These are phyloP conservation scores for Coniferiporia sulphurascens DNA, from an alignment of 1,284 basidiomycete species.

Conservation along the genomic window DNA sequence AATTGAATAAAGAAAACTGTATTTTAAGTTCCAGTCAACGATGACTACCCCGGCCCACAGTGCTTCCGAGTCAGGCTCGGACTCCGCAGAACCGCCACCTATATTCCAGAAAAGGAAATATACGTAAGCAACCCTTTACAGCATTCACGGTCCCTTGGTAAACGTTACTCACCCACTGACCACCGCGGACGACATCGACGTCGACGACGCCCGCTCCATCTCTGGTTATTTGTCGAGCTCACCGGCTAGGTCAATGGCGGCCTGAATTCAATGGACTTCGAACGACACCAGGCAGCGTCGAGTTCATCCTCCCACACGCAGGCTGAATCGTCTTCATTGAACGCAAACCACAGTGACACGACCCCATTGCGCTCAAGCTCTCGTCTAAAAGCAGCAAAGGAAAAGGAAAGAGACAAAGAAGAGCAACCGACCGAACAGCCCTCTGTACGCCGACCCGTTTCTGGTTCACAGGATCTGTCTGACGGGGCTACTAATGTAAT, in stretches of 20 bases:
- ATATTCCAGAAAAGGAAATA: background rate
- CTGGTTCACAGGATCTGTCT: background rate
- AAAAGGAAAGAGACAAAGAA: constrained; percentile 38
- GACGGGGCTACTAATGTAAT: background rate
- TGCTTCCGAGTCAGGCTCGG: too few relatives aligned
- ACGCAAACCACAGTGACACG: constrained; percentile 30
- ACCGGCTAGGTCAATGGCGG: constrained; percentile 67
- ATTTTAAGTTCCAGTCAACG: too few relatives aligned
- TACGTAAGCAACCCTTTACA: constrained; percentile 1
- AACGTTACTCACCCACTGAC: constrained; percentile 1
- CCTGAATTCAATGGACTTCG: constrained; percentile 77
- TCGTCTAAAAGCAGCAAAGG: constrained; percentile 62
- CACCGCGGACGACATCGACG: constrained; percentile 12
- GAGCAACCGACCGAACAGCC: constrained; percentile 29
- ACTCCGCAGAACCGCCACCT: background rate
- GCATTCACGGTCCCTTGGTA: background rate
- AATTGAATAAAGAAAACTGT: background rate
- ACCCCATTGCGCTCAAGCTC: constrained; percentile 63
- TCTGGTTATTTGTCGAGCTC: constrained; percentile 3
- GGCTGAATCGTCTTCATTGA: constrained; percentile 28
- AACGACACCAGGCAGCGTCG: constrained; percentile 54
- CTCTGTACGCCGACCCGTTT: constrained; percentile 4
- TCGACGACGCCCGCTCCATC: constrained; percentile 2
- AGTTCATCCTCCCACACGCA: constrained; percentile 38
- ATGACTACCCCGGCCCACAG: too few relatives aligned